These are phyloP conservation scores for Eucalyptus cloeziana DNA, from an alignment of 345 rosid genomes.

Conservation along the genomic window DNA sequence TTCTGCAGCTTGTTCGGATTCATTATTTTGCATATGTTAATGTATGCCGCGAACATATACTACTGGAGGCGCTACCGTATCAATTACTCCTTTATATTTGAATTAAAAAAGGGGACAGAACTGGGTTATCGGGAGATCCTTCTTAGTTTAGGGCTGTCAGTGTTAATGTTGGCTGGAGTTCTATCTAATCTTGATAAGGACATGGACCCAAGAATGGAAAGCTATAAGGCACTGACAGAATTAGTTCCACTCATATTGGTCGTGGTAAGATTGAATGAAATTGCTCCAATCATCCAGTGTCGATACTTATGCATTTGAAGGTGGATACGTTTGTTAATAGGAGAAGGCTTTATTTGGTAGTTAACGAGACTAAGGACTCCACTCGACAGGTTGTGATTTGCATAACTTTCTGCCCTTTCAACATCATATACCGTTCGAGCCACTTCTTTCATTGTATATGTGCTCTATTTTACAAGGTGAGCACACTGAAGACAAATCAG, in stretches of 20 bases:
- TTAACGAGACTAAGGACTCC: neutral
- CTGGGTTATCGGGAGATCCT: constrained; percentile 48
- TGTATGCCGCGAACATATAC: constrained; percentile 42
- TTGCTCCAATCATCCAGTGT: neutral
- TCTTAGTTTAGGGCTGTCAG: constrained; percentile 45
- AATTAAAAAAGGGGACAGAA: constrained; percentile 60
- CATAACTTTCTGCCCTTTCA: constrained; percentile 37
- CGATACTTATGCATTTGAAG: neutral
- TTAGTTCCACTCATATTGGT: constrained; percentile 42
- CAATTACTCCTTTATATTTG: constrained; percentile 63
- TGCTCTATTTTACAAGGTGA: constrained; percentile 9
- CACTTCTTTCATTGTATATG: constrained; percentile 3
- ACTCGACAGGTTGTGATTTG: constrained; percentile 8
- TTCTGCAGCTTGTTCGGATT: constrained; percentile 51
- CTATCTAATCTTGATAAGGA: constrained; percentile 44
- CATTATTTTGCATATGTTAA: constrained; percentile 44
- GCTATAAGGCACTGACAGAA: constrained; percentile 26
- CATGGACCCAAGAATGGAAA: constrained; percentile 14
- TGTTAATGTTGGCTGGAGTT: constrained; percentile 39
- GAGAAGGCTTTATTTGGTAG: neutral
- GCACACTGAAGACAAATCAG: neutral
- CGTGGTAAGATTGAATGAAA: constrained; percentile 22
- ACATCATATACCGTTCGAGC: constrained; percentile 30
- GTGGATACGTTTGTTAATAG: neutral
- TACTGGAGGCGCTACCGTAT: constrained; percentile 51